phyloP scores from a whole-genome alignment of 176 grass and related monocot species.

The Oryza meridionalis region DNA sequence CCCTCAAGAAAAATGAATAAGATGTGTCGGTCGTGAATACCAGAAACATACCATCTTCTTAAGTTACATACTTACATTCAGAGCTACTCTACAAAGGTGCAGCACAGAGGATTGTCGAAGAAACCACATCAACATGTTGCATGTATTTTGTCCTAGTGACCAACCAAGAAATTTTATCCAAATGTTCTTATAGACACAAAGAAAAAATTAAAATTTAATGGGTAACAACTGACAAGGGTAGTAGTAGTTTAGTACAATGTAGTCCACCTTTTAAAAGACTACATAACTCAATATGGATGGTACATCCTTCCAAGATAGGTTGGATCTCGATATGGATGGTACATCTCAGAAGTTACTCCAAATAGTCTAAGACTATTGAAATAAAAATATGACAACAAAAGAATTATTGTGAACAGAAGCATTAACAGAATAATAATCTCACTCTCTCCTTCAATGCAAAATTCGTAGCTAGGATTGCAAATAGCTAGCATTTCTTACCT shows the following conservation, averaged over 20 bases:
- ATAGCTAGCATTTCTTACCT: neutral
- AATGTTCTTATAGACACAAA: neutral
- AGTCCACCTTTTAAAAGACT: neutral
- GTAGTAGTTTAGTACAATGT: neutral
- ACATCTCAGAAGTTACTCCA: neutral
- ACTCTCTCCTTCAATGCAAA: neutral
- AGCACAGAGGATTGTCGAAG: neutral
- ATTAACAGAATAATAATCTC: no score
- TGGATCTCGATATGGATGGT: neutral
- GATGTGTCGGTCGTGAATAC: no score
- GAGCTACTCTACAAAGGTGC: neutral
- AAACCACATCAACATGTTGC: neutral
- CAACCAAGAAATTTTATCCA: neutral
- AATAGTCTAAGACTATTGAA: neutral
- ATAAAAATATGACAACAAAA: neutral
- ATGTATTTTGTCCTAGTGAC: neutral
- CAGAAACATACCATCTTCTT: no score
- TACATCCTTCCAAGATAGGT: neutral
- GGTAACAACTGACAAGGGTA: neutral
- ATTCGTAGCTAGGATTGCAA: neutral
- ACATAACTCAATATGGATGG: neutral
- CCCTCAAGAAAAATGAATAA: no score
- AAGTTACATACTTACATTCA: no score
- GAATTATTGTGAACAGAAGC: neutral
- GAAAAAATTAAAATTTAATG: neutral